Percentiles rank a stretch among this genome's conserved stretches.
Conservation (phyloP, 140 eudicot genomes). For the Erigeron philadelphicus region DNA sequence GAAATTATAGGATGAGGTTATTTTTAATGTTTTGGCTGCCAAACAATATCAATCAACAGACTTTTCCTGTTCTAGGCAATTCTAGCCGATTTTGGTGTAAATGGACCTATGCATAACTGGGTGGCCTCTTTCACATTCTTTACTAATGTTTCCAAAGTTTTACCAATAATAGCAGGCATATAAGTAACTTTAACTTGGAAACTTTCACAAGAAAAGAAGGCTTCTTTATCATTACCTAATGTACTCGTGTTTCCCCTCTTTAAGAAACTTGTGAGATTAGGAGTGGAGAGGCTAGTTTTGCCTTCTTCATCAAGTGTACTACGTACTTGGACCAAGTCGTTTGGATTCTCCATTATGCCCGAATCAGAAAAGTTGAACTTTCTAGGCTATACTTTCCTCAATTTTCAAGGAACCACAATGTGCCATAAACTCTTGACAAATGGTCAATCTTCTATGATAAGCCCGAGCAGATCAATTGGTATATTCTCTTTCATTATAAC, state of each 20-base stretch:
- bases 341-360: conserved; percentile 52
- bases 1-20: neutral
- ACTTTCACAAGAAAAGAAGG: neutral
- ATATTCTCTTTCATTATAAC: neutral
- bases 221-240: conserved; percentile 7
- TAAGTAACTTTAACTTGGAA: neutral
- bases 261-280: conserved; percentile 50
- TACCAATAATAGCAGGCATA: too few relatives aligned
- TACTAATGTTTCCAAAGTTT: too few relatives aligned
- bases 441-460: neutral
- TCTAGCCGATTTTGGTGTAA: too few relatives aligned
- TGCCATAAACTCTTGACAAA: conserved; percentile 51
- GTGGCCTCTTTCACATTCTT: too few relatives aligned
- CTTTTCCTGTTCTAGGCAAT: too few relatives aligned
- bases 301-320: conserved; percentile 56
- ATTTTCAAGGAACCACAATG: conserved; percentile 60
- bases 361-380: conserved; percentile 45
- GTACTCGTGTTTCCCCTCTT: neutral
- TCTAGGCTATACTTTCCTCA: conserved; percentile 48
- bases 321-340: conserved; percentile 60
- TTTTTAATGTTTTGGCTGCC: too few relatives aligned
- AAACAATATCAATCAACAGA: too few relatives aligned
- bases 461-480: neutral
- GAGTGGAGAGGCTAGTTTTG: conserved; percentile 66
- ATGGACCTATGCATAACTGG: too few relatives aligned